phyloP scores from a whole-genome alignment of 805 yeast genomes.

The Starmerella ratchasimensis region DNA sequence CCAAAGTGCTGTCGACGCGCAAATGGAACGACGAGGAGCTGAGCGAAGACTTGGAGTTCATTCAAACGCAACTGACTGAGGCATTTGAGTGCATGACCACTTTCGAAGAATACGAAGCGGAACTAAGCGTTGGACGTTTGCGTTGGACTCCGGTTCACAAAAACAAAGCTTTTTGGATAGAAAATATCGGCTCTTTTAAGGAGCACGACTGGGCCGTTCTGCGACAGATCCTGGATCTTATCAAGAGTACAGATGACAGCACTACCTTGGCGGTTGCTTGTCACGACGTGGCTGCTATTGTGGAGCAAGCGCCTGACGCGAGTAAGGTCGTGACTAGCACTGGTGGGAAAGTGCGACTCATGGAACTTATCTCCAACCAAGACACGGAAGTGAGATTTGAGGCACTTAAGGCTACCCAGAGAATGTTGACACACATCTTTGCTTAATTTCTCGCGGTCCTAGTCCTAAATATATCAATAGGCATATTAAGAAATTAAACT shows the following conservation, averaged over 20 bases:
- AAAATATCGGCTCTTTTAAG: conserved; percentile 62
- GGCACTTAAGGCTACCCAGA: conserved; percentile 91
- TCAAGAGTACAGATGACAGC: conserved; percentile 23
- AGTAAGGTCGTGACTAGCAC: conserved; percentile 38
- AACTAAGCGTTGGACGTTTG: conserved; percentile 62
- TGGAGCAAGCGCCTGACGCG: conserved; percentile 50
- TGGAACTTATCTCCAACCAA: conserved; percentile 67
- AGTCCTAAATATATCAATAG: no score
- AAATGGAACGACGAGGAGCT: conserved; percentile 94
- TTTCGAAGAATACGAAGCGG: conserved; percentile 81
- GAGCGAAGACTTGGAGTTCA: conserved; percentile 48
- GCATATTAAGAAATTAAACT: not conserved
- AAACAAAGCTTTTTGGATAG: conserved; percentile 79
- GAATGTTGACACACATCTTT: conserved; percentile 72
- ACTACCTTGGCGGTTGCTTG: conserved; percentile 44
- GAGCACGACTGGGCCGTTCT: conserved; percentile 63
- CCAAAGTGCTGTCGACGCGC: conserved; percentile 61
- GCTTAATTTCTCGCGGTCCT: no score
- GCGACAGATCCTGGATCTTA: conserved; percentile 39
- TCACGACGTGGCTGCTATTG: conserved; percentile 50
- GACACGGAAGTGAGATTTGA: conserved; percentile 86
- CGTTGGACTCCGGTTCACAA: conserved; percentile 89
- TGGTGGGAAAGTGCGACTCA: conserved; percentile 63
- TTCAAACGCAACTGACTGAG: conserved; percentile 49
- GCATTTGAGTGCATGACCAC: conserved; percentile 72